Evolutionary conservation across 371 early-diverging fungal genomes (phyloP).

Genomic region (Mucor saturninus): DNA sequence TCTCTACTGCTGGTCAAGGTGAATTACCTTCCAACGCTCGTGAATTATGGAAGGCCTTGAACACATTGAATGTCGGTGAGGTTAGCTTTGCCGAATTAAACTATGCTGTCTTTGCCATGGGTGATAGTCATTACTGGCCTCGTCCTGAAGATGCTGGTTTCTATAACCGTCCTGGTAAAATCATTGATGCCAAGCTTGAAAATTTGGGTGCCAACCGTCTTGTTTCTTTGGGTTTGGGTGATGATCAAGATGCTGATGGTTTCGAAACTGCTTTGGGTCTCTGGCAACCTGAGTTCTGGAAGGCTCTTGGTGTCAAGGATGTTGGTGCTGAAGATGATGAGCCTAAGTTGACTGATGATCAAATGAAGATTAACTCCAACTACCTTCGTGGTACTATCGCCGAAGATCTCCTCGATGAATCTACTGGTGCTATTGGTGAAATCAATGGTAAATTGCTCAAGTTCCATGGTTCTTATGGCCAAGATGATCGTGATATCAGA

Average conservation of each 20-base stretch:
- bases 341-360: slow-evolving; percentile 81
- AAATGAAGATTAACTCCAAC: slow-evolving; percentile 89
- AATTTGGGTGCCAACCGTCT: slow-evolving; percentile 76
- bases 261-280: slow-evolving; percentile 79
- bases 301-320: slow-evolving; percentile 72
- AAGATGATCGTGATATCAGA: slow-evolving; percentile 94
- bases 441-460: slow-evolving; percentile 90
- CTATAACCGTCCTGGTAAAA: slow-evolving; percentile 90
- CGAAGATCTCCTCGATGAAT: slow-evolving; percentile 79
- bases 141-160: slow-evolving; percentile 86
- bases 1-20: slow-evolving; percentile 94
- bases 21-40: slow-evolving; percentile 91
- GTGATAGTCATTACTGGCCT: slow-evolving; percentile 96
- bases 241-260: slow-evolving; percentile 94
- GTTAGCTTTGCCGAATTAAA: slow-evolving; percentile 69
- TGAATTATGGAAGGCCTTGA: slow-evolving; percentile 85
- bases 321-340: slow-evolving; percentile 71
- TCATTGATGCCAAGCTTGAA: slow-evolving; percentile 79
- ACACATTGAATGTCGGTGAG: slow-evolving; percentile 57
- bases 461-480: slow-evolving; percentile 96
- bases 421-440: slow-evolving; percentile 87
- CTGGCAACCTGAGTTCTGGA: slow-evolving; percentile 87
- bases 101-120: slow-evolving; percentile 87
- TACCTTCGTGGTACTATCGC: slow-evolving; percentile 91
- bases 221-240: slow-evolving; percentile 75